Percentiles rank a stretch among this genome's conserved stretches.
phyloP scores from a whole-genome alignment of 345 rosid genomes.

The Salix udensis region DNA sequence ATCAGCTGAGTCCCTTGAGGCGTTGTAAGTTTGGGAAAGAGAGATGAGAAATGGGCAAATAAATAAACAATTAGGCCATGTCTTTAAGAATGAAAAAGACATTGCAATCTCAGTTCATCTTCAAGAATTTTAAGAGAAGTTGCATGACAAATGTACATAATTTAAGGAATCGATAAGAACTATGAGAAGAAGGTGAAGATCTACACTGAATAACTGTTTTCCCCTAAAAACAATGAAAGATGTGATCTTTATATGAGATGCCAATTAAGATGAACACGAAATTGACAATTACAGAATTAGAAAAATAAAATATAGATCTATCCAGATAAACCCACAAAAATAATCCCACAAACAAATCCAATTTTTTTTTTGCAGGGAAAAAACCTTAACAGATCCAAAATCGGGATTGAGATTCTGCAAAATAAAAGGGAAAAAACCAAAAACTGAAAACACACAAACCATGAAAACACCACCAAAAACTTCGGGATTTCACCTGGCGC shows the following conservation, averaged over 20 bases:
- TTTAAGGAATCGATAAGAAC: not conserved
- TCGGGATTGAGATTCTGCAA: constrained; percentile 14
- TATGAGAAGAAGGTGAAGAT: no score
- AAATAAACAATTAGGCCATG: not conserved
- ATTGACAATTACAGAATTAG: not conserved
- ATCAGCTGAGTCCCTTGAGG: no score
- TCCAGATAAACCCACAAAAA: not conserved
- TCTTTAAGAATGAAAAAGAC: not conserved
- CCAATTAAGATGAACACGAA: not conserved
- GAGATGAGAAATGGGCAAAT: not conserved
- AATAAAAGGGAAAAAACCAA: no score
- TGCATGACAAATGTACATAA: not conserved
- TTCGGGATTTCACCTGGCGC: no score
- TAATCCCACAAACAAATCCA: not conserved
- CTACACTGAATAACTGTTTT: no score
- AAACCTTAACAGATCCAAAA: no score
- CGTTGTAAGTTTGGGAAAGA: not conserved
- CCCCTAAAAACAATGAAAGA: not conserved
- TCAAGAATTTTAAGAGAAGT: not conserved
- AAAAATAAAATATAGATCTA: constrained; percentile 9
- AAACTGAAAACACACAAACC: no score
- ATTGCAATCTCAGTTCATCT: not conserved
- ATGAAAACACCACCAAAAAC: no score
- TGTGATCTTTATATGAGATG: not conserved
- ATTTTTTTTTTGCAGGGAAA: no score